These are phyloP conservation scores for Claviceps sp. DNA, from an alignment of 2,329 filamentous ascomycete species.

Conservation along the genomic window DNA sequence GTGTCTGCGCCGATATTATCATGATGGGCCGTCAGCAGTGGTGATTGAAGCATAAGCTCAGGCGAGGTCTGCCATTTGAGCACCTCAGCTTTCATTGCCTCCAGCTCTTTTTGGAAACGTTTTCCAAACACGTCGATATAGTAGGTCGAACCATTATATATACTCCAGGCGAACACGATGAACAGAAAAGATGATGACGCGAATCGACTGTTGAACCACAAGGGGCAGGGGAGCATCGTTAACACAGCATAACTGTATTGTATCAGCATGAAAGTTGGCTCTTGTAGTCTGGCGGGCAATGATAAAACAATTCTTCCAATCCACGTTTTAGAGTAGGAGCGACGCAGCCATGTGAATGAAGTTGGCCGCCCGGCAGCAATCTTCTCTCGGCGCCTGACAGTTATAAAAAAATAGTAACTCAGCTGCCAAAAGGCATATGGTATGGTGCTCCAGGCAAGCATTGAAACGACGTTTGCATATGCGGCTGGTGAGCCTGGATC, in stretches of 20 bases:
- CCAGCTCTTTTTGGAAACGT: conserved; percentile 90
- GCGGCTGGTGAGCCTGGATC: conserved; percentile 60
- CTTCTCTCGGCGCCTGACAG: conserved; percentile 84
- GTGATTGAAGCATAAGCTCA: conserved; percentile 28
- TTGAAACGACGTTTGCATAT: conserved; percentile 62
- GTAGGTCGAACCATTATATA: conserved; percentile 93
- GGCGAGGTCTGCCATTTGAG: conserved; percentile 66
- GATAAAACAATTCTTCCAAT: conserved; percentile 75
- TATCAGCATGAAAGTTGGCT: conserved; percentile 88
- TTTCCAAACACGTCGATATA: conserved; percentile 98
- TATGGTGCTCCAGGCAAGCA: conserved; percentile 89
- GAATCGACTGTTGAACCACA: conserved; percentile 88
- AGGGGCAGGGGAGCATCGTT: conserved; percentile 85
- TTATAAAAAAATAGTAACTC: conserved; percentile 87
- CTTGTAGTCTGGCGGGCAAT: conserved; percentile 64
- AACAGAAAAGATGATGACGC: conserved; percentile 66
- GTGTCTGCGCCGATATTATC: conserved; percentile 10
- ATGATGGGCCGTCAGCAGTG: conserved; percentile 17
- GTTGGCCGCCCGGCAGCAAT: conserved; percentile 92
- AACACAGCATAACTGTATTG: conserved; percentile 83
- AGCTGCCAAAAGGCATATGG: conserved; percentile 92
- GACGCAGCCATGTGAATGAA: conserved; percentile 92
- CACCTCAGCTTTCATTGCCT: conserved; percentile 78
- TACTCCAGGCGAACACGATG: conserved; percentile 81
- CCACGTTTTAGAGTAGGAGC: conserved; percentile 79